Evolutionary conservation across 163 green algal species (phyloP), one percentile per base, ranked within the genome.

Genomic region (Scenedesmus sp.): DNA sequence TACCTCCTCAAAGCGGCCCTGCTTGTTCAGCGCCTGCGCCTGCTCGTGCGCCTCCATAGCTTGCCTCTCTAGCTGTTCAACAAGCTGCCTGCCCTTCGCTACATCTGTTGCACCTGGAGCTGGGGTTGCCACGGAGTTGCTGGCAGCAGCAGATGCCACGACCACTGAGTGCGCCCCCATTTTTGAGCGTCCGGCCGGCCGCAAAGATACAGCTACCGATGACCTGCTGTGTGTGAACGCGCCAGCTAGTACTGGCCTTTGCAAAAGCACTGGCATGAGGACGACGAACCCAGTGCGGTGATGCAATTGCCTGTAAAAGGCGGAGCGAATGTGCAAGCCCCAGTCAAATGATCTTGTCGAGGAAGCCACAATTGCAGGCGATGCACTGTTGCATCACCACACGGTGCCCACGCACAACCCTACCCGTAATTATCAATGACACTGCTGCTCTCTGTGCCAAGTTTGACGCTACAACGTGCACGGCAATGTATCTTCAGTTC

Each of bases 141-240:
- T 99, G 76, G 96, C 98, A 84, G 90, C 85, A 97, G 96, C 62
- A 94, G 99, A 66, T 88, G 94, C 8, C 95, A 99, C 85, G 92
- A 95, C 70, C 70, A 79, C 23, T 3, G 70, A 79, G 70, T 90
- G 88, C 1, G 94, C 97, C 18, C 99, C 99, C 86, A 97, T 97
- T 79, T 46, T 88, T n/a, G 82, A 91, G 23, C 34, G 34, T 46
- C 0, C 26, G 46, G 34, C 77, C 9, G 77, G 46, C 8, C 46
- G 77, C 34, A 34, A 4, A 5, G 5, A 1, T 1, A 10, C 23
- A n/a, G 34, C 46, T 3, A 15, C 0, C 4, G 23, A 15, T 13
- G 23, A 16, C 23, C 6, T 79, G 13, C 1, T 79, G 6, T 52
- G 20, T 23, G 23, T 79, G 5, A 52, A 52, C 0, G 7, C 12